Evolutionary conservation across 768 basidiomycete genomes (phyloP).

Genomic region (Sporobolomyces phaffii): DNA sequence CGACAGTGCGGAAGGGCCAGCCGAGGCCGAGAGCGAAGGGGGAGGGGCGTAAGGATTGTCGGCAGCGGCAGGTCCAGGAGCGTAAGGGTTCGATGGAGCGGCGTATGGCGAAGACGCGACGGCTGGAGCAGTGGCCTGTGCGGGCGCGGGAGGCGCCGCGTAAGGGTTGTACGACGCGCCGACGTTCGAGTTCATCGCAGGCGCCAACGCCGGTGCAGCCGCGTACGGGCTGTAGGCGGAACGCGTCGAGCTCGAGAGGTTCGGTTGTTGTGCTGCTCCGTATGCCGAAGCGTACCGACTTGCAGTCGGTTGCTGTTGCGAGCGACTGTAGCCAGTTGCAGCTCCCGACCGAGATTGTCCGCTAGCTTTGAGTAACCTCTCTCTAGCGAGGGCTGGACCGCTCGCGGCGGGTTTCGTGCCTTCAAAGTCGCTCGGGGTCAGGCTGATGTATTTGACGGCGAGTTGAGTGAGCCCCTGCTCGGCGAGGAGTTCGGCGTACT

Average conservation of each 20-base stretch:
- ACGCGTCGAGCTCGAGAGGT: conserved; percentile 9
- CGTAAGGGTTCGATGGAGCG: conserved; percentile 43
- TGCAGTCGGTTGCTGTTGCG: not conserved
- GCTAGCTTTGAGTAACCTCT: conserved; percentile 49
- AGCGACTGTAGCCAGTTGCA: conserved; percentile 14
- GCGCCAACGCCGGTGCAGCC: not conserved
- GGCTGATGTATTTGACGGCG: conserved; percentile 68
- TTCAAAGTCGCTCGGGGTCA: conserved; percentile 72
- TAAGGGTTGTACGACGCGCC: conserved; percentile 34
- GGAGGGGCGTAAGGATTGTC: conserved; percentile 38
- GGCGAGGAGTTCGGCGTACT: conserved; percentile 87
- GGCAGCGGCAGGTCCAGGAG: conserved; percentile 37
- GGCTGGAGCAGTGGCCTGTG: conserved; percentile 41
- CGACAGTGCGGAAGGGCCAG: not conserved
- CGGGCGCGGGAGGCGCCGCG: conserved; percentile 20
- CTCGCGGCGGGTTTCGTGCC: conserved; percentile 48
- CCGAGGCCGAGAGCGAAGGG: not conserved
- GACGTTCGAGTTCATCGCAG: not conserved
- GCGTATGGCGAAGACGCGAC: conserved; percentile 3
- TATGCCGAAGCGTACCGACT: not conserved
- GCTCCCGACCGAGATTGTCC: not conserved
- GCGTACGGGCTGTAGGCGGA: conserved; percentile 24
- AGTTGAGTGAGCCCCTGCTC: conserved; percentile 82
- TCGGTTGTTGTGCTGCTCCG: not conserved
- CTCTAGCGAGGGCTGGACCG: conserved; percentile 50